phyloP scores from a whole-genome alignment of 495 filamentous ascomycete species.

The Aspergillus nidulans region DNA sequence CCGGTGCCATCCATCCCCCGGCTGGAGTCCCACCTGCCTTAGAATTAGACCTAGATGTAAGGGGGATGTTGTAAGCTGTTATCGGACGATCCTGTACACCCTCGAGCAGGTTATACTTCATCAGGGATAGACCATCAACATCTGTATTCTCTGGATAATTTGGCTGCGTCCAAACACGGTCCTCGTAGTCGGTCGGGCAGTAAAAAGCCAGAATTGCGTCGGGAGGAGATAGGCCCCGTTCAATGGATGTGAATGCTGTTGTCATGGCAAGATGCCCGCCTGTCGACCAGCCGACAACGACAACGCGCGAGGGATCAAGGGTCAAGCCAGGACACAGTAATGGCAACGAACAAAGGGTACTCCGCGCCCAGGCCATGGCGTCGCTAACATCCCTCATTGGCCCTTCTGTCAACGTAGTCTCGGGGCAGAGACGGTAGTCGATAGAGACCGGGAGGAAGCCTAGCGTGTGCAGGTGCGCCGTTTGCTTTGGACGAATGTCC shows the following conservation, averaged over 20 bases:
- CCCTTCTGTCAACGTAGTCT: constrained; percentile 31
- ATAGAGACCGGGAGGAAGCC: constrained; percentile 51
- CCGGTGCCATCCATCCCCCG: constrained; percentile 26
- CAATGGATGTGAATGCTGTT: neutral
- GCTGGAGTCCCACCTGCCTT: neutral
- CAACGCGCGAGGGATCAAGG: constrained; percentile 28
- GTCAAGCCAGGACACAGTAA: neutral
- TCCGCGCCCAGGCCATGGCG: constrained; percentile 43
- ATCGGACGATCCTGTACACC: constrained; percentile 27
- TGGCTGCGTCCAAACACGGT: constrained; percentile 17
- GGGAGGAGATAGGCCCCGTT: constrained; percentile 26
- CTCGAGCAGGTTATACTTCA: neutral
- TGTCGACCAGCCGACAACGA: constrained; percentile 53
- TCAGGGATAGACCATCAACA: no score
- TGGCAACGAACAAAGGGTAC: constrained; percentile 29
- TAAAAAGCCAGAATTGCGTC: constrained; percentile 52
- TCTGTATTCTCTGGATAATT: constrained; percentile 12
- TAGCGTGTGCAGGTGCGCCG: constrained; percentile 28
- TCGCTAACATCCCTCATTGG: constrained; percentile 47
- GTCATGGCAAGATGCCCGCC: constrained; percentile 53
- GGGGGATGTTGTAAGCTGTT: constrained; percentile 15
- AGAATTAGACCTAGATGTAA: neutral
- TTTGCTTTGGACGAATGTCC: constrained; percentile 43
- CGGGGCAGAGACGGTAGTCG: constrained; percentile 44
- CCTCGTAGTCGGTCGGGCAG: constrained; percentile 43